These are phyloP conservation scores for Talaromyces proteolyticus DNA, from an alignment of 495 filamentous ascomycete genomes.

Conservation along the genomic window DNA sequence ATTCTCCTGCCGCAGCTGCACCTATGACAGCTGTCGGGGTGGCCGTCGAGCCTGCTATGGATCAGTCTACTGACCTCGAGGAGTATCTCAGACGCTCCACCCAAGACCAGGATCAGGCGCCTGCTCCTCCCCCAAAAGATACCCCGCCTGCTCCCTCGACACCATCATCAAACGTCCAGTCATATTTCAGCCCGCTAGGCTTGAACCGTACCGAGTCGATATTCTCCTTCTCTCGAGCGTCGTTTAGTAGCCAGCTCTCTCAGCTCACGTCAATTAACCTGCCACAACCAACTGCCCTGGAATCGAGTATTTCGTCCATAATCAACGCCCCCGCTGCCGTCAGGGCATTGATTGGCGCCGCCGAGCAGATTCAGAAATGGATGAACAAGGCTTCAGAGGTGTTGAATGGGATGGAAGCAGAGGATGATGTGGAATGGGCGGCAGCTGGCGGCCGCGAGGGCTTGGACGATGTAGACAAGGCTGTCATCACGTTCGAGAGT, in stretches of 20 bases:
- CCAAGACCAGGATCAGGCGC: constrained; percentile 25
- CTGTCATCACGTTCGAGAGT: constrained; percentile 76
- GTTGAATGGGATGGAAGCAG: constrained; percentile 75
- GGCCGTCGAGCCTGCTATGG: too few relatives aligned
- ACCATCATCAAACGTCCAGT: constrained; percentile 35
- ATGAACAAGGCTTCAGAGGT: constrained; percentile 85
- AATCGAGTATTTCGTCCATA: constrained; percentile 74
- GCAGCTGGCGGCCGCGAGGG: constrained; percentile 88
- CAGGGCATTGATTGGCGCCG: constrained; percentile 69
- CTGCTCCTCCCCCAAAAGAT: constrained; percentile 36
- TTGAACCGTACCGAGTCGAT: constrained; percentile 66
- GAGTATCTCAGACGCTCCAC: constrained; percentile 40
- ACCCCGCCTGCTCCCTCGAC: constrained; percentile 29
- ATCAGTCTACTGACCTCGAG: constrained; percentile 35
- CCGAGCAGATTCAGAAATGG: constrained; percentile 89
- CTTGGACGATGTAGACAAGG: constrained; percentile 80
- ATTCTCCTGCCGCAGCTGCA: constrained; percentile 20
- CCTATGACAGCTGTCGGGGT: constrained; percentile 10
- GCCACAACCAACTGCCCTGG: constrained; percentile 74
- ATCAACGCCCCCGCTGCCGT: constrained; percentile 74
- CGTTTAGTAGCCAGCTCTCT: constrained; percentile 85
- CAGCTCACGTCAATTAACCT: constrained; percentile 80
- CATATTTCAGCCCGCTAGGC: constrained; percentile 46
- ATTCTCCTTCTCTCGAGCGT: constrained; percentile 82
- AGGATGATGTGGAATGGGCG: constrained; percentile 97